phyloP scores from a whole-genome alignment of 2,329 filamentous ascomycete species.

The Arthrobotrys entomopaga region DNA sequence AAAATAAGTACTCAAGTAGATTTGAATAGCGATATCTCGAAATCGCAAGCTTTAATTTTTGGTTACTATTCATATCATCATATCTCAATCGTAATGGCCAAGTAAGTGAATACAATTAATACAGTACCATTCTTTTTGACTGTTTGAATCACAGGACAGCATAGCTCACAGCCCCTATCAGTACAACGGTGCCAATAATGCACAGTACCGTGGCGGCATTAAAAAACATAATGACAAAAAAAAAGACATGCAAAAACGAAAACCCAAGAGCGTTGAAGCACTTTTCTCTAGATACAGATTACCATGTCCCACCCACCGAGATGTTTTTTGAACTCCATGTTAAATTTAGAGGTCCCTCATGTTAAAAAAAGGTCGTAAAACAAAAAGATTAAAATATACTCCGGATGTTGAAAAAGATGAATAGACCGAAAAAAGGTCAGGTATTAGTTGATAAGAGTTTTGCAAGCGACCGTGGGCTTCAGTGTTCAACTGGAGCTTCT shows the following conservation, averaged over 20 bases:
- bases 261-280: constrained; percentile 36
- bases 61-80: too few species aligned
- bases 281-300: constrained; percentile 35
- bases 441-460: not conserved
- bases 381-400: not conserved
- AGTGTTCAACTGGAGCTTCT: constrained; percentile 58
- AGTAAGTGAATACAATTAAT: too few species aligned
- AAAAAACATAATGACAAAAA: not conserved
- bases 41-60: too few species aligned
- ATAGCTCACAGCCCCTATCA: too few species aligned
- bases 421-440: constrained; percentile 7
- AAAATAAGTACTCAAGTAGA: too few species aligned
- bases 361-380: constrained; percentile 36
- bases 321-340: constrained; percentile 53
- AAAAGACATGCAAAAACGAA: not conserved
- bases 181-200: too few species aligned
- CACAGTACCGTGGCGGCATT: not conserved
- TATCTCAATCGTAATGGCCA: too few species aligned
- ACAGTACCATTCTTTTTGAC: not conserved
- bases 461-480: constrained; percentile 8
- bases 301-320: constrained; percentile 23
- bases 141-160: too few species aligned
- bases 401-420: not conserved
- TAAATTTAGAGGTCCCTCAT: constrained; percentile 54
- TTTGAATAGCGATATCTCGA: too few species aligned